Base-by-base conservation (phyloP, 345 rosid species). In the Erysimum cheiranthoides region DNA sequence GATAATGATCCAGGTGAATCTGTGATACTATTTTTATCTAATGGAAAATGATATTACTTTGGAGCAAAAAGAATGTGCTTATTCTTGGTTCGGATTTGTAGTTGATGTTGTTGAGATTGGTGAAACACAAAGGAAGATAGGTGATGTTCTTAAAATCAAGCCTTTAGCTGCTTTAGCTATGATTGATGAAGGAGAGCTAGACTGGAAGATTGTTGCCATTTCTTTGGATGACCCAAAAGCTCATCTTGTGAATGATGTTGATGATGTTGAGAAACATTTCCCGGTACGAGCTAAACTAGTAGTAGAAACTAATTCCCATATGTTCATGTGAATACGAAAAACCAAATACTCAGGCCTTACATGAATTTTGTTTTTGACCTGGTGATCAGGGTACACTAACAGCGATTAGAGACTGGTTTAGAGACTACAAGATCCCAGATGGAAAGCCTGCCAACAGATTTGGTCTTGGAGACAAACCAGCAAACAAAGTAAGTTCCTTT, bases 61-160 rank as follows among this genome's bases (percentile, higher is more conserved):
- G 52, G 5, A 13, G 28, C 39, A 17, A 57, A 2, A 6, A 12
- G 10, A 34, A 28, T 4, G 5, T 45, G 13, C 32, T 70, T 54
- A 34, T 61, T 35, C 8, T 34, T 52, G 70, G 58, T 70, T 76
- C 2, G 52, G 47, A 0, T 56, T 53, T 73, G 58, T 61, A 95
- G 99, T 92, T 84, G 99, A 95, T 80, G 91, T 92, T 61, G 94
- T 92, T 81, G 99, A 95, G 87, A 93, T 95, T 70, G 94, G 99
- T 62, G 91, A 90, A 58, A 77, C 76, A 5, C 84, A 61, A 58
- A 74, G 88, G 80, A 82, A 88, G 83, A 85, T 86, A 66, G 98
- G 97, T 16, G 93, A 93, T 66, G 70, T 95, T 77, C 82, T 95
- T 1, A 87, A 79, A 77, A 84, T 93, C 79, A 95, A 93, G 83